Evolutionary conservation across 345 rosid species (phyloP), one percentile per base, ranked within the genome.

Genomic region (Linum trigynum): DNA sequence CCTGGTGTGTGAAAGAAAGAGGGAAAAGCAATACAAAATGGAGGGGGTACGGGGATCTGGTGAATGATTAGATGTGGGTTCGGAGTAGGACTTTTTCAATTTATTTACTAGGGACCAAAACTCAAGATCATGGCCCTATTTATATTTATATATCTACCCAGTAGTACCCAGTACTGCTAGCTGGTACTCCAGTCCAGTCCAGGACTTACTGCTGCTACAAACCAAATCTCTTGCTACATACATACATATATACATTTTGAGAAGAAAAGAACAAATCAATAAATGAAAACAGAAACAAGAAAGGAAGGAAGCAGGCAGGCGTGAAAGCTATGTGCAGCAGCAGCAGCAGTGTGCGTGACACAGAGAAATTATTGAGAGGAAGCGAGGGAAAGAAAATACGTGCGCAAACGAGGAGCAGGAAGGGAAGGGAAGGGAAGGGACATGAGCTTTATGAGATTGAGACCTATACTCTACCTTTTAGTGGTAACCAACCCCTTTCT

Each of bases 401-500:
- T 74, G 77, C 62, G 74, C 61, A 32, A 67, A 62, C 69, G 75
- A 67, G 37, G 76, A 76, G 67, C 61, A 48, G 88, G 37, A 82
- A 66, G 76, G 65, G 38, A 77, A 76, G 67, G 62, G 43, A 87
- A 35, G 81, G 77, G 66, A 80, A 69, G 79, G 68, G 85, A 80
- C 82, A 78, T 57, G 36, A 40, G 67, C 86, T 89, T 87, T 83
- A 65, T 76, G 69, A 36, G 64, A 63, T 58, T 77, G 75, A 77
- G 74, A 83, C 84, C 86, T 78, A 81, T 23, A 78, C 81, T 75
- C 75, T 71, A 75, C 71, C 82, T 74, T 61, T 76, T 81, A 57
- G 41, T 69, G 69, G 90, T 77, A 73, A 86, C 50, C 69, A 62
- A 67, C 64, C 6, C 65, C 72, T 68, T 67, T 75, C 81, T 75